Evolutionary conservation across 495 filamentous ascomycete genomes (phyloP).

Genomic region (Mytilinidion resinicola): DNA sequence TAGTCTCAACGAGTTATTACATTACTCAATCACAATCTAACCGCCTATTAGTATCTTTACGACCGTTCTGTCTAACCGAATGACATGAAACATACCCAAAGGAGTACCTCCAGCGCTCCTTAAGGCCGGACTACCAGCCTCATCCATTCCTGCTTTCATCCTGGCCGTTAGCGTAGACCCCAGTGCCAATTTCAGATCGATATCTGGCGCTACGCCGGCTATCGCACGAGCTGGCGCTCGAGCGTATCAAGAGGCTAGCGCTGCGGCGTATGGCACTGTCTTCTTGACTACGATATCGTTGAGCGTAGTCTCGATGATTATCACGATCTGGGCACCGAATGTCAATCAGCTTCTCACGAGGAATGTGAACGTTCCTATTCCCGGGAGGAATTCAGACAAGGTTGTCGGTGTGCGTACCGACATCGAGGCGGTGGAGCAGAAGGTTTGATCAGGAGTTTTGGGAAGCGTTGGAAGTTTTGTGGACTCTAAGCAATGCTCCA

Average conservation of each 20-base stretch:
- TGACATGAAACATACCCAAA: slow-evolving; percentile 9
- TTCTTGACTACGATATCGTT: slow-evolving; percentile 24
- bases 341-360: slow-evolving; percentile 12
- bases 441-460: too few species aligned
- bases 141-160: slow-evolving; percentile 10
- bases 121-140: slow-evolving; percentile 5
- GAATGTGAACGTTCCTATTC: slow-evolving; percentile 15
- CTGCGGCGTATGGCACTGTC: slow-evolving; percentile 14
- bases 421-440: not conserved
- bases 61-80: slow-evolving; percentile 17
- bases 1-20: not conserved
- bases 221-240: slow-evolving; percentile 9
- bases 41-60: slow-evolving; percentile 9
- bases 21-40: not conserved
- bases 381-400: not conserved
- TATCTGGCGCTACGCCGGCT: slow-evolving; percentile 1
- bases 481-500: too few species aligned
- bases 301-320: slow-evolving; percentile 8
- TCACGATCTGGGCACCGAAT: slow-evolving; percentile 11
- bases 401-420: not conserved
- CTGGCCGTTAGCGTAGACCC: slow-evolving; percentile 6
- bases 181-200: slow-evolving; percentile 1
- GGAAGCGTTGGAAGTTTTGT: too few species aligned
- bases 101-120: slow-evolving; percentile 9
- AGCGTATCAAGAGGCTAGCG: slow-evolving; percentile 16